Conservation (phyloP, 306 rosid species). For the Bauhinia variegata region DNA sequence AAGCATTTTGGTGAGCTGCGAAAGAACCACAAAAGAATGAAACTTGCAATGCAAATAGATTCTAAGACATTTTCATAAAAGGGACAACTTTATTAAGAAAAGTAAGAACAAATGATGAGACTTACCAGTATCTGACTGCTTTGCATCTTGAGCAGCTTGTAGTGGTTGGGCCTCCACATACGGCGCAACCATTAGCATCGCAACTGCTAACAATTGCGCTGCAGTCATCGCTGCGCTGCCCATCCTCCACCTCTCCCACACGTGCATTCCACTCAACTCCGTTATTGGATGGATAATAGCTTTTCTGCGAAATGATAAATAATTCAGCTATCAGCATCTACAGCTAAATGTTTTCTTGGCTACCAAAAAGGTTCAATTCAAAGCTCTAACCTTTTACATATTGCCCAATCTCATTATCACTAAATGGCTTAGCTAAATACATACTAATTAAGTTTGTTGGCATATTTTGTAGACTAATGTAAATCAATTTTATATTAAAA, state of each 20-base stretch:
- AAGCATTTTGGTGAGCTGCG: conserved; percentile 45
- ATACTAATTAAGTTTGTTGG: too few species aligned
- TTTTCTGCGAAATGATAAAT: conserved; percentile 15
- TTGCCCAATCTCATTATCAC: too few species aligned
- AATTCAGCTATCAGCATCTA: too few species aligned
- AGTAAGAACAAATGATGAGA: neutral
- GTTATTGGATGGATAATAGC: neutral
- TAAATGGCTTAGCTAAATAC: too few species aligned
- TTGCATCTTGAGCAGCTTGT: conserved; percentile 44
- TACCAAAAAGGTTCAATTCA: too few species aligned
- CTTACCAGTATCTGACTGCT: conserved; percentile 39
- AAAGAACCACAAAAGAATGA: neutral
- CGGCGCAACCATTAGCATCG: conserved; percentile 21
- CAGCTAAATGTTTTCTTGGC: too few species aligned
- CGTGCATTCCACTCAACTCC: conserved; percentile 8
- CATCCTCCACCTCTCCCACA: neutral
- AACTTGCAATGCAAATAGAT: neutral
- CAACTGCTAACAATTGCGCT: neutral
- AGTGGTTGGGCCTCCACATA: conserved; percentile 38
- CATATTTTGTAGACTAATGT: too few species aligned
- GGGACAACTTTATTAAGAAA: neutral
- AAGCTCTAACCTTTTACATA: too few species aligned
- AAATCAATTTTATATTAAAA: too few species aligned
- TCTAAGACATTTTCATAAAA: too few species aligned
- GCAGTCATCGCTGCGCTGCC: neutral